Percentiles rank a stretch among this genome's conserved stretches.
Conservation (phyloP, 2,329 filamentous ascomycete species). For the Aspergillus arachidicola region DNA sequence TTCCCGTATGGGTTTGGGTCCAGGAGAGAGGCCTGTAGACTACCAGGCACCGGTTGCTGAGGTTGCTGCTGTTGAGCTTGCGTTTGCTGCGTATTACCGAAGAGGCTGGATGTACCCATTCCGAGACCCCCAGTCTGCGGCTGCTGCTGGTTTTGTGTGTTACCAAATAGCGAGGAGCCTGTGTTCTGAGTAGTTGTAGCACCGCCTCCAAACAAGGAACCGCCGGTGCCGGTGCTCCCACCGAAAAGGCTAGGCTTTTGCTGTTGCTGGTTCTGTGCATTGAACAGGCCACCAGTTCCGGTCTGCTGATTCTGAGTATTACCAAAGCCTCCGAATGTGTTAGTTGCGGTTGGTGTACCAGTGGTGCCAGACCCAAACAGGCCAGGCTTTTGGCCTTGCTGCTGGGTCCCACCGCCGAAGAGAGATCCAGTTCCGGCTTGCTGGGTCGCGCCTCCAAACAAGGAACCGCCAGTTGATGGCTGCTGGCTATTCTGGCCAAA, state of each 20-base stretch:
- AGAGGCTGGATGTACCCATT: slow-evolving; percentile 49
- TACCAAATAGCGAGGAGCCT: slow-evolving; percentile 62
- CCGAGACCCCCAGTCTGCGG: slow-evolving; percentile 31
- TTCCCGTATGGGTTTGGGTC: slow-evolving; percentile 90
- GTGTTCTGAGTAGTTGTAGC: slow-evolving; percentile 27
- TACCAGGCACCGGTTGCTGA: slow-evolving; percentile 44
- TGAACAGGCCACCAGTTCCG: slow-evolving; percentile 47
- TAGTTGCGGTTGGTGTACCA: slow-evolving; percentile 25
- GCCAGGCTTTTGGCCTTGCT: slow-evolving; percentile 34
- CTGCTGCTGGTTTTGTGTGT: slow-evolving; percentile 41
- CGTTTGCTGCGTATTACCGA: slow-evolving; percentile 57
- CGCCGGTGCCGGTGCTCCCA: slow-evolving; percentile 43
- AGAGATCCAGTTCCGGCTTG: slow-evolving; percentile 36
- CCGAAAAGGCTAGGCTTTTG: slow-evolving; percentile 61
- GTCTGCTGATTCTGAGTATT: slow-evolving; percentile 47
- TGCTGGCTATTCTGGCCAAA: slow-evolving; percentile 45
- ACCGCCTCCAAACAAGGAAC: slow-evolving; percentile 51
- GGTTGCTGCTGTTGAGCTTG: slow-evolving; percentile 55
- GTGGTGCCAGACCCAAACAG: slow-evolving; percentile 47
- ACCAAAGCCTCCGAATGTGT: slow-evolving; percentile 45
- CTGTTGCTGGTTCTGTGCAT: slow-evolving; percentile 52
- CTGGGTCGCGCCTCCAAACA: slow-evolving; percentile 46
- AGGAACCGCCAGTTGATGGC: slow-evolving; percentile 36
- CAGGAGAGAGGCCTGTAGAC: slow-evolving; percentile 75
- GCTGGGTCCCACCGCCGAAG: slow-evolving; percentile 38